These are phyloP conservation scores for Aspergillus intermedius DNA, from an alignment of 2,329 filamentous ascomycete species.

Conservation along the genomic window DNA sequence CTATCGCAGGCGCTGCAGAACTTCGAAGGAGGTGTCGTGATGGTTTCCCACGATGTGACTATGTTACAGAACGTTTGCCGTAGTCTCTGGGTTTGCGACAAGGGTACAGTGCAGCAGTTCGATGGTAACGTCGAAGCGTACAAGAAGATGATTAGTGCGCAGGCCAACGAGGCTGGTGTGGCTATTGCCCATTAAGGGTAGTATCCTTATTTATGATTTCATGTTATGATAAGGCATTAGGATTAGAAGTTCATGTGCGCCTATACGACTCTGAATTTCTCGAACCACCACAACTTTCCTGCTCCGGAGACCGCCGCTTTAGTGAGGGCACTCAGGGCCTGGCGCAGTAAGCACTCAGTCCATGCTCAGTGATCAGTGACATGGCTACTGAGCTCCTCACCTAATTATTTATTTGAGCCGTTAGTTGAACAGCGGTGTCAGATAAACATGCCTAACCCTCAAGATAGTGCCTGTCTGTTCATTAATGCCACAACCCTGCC, in stretches of 20 bases:
- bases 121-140: slow-evolving; percentile 91
- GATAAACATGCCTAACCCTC: too few species aligned
- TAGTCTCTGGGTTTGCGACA: slow-evolving; percentile 92
- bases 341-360: slow-evolving; percentile 1
- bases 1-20: slow-evolving; percentile 73
- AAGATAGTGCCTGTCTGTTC: too few species aligned
- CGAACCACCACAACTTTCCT: slow-evolving; percentile 1
- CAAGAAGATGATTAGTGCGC: slow-evolving; percentile 90
- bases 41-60: slow-evolving; percentile 98
- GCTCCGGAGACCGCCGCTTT: slow-evolving; percentile 1
- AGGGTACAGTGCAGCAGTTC: slow-evolving; percentile 92
- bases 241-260: slow-evolving; percentile 1
- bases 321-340: slow-evolving; percentile 3
- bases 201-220: slow-evolving; percentile 1
- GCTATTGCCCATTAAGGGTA: slow-evolving; percentile 38
- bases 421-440: too few species aligned
- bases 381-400: too few species aligned
- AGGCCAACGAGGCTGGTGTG: slow-evolving; percentile 82
- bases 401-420: too few species aligned
- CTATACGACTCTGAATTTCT: slow-evolving; percentile 9
- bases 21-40: slow-evolving; percentile 91
- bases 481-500: too few species aligned
- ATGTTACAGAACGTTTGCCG: slow-evolving; percentile 96
- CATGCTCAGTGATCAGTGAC: too few species aligned
- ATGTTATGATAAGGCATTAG: neutral